These are phyloP conservation scores for Sphagnum contortum DNA, from an alignment of 225 moss, liverwort and hornwort species.

Conservation along the genomic window DNA sequence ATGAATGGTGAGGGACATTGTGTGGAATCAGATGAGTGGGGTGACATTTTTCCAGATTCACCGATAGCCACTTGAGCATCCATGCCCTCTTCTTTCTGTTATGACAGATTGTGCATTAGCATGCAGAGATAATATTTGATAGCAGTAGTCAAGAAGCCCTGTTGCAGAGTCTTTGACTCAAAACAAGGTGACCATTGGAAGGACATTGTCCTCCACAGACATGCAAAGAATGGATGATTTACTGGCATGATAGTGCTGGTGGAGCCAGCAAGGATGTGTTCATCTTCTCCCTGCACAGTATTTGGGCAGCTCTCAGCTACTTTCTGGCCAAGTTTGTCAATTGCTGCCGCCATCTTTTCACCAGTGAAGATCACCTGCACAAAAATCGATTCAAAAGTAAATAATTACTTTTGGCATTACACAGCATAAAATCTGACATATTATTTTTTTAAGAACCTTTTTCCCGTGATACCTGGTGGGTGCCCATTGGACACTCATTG, in stretches of 20 bases:
- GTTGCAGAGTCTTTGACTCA: no score
- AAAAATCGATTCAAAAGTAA: neutral
- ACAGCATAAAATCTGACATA: no score
- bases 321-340: conserved; percentile 6
- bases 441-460: no score
- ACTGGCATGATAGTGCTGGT: conserved; percentile 5
- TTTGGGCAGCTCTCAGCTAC: neutral
- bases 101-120: neutral
- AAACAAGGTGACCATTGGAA: no score
- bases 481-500: no score
- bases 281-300: neutral
- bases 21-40: neutral
- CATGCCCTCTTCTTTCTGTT: conserved; percentile 4
- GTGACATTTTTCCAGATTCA: neutral
- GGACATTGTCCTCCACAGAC: neutral
- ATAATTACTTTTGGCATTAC: no score
- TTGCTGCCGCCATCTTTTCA: conserved; percentile 7
- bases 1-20: neutral
- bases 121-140: no score
- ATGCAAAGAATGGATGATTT: neutral
- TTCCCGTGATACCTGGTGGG: no score
- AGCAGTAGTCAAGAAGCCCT: no score
- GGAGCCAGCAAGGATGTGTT: neutral
- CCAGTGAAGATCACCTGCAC: conserved; percentile 5
- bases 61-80: conserved; percentile 3